These are phyloP conservation scores for Fusarium heterosporum DNA, from an alignment of 2,329 filamentous ascomycete species.

Conservation along the genomic window DNA sequence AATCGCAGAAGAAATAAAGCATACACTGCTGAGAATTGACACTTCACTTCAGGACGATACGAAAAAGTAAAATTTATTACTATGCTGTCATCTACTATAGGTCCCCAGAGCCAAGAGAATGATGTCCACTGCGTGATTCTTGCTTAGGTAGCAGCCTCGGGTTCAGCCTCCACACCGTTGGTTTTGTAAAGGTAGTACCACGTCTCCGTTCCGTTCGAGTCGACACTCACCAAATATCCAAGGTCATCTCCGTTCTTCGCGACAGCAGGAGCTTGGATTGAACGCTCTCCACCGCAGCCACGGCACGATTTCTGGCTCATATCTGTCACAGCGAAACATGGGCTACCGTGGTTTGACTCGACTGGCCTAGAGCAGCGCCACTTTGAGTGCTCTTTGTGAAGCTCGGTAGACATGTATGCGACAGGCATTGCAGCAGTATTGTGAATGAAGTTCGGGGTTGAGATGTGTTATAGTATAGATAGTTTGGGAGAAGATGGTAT, in stretches of 20 bases:
- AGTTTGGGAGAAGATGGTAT: background rate
- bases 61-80: background rate
- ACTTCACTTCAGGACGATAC: background rate
- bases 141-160: background rate
- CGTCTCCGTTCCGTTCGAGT: background rate
- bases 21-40: background rate
- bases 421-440: background rate
- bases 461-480: background rate
- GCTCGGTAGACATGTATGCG: background rate
- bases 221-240: background rate
- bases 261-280: background rate
- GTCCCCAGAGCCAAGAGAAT: background rate
- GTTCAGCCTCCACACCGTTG: background rate
- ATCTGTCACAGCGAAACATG: background rate
- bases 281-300: rapidly evolving
- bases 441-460: background rate
- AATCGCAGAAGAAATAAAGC: background rate
- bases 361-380: background rate
- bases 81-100: background rate
- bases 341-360: background rate
- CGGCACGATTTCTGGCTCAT: background rate
- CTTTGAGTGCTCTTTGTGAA: background rate
- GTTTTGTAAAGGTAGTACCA: background rate
- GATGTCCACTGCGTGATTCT: background rate
- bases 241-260: rapidly evolving